Evolutionary conservation across 2,329 filamentous ascomycete genomes (phyloP), one percentile per base, ranked within the genome.

Genomic region (Knoxdaviesia proteae): DNA sequence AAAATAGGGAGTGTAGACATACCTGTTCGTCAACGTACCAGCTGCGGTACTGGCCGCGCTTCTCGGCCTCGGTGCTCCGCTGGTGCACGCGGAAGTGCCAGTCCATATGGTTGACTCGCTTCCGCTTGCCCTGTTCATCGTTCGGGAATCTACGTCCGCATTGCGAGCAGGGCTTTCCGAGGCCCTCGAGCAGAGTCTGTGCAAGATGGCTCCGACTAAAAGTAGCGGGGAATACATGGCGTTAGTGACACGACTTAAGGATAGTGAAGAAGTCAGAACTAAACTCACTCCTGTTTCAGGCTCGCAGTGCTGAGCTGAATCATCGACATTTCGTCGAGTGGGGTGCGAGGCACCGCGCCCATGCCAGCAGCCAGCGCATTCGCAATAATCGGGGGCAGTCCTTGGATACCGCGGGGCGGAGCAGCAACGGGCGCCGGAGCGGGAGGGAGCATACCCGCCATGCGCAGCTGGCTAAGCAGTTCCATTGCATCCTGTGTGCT

Each of bases 61-160:
- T 88, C 53, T 84, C 77, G 9, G 82, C 79, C 51, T 96, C 88
- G 3, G 77, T 77, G 60, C 92, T 84, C 39, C 86, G 79, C 53
- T 87, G 81, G 54, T 94, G 88, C 30, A 88, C 87, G 44, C 80
- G 78, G 62, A 98, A 98, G 59, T 98, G 90, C 90, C 90, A 98
- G 60, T 98, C 90, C 67, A 98, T 78, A 56, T 98, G 90, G 3
- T 80, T 76, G 30, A 79, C 83, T 63, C 96, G 96, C 64, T 81
- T 82, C 55, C 79, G 77, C 52, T 76, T 81, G 8, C 88, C 88
- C 49, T 82, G 76, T 8, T 77, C 74, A 40, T 83, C 82, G 5
- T 73, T 72, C 43, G 71, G 71, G 58, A 98, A 98, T 2, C 90
- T 78, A 46, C 87, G 74, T 30, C 88, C 90, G 56, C 90, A 98